Evolutionary conservation across 371 early-diverging fungal species (phyloP), one percentile per base, ranked within the genome.

Genomic region (Circinella minor): DNA sequence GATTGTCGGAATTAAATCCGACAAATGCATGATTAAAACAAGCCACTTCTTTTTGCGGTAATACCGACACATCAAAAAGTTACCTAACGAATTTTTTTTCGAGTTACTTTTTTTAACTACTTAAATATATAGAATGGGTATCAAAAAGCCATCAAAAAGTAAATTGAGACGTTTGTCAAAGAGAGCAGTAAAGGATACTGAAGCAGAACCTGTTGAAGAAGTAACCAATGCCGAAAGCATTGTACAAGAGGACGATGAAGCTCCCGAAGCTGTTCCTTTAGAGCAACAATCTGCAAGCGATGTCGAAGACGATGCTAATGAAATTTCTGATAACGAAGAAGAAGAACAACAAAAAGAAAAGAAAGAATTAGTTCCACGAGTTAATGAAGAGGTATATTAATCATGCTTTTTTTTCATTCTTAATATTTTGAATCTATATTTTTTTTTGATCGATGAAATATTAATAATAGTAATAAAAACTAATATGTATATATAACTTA

Each of bases 251-350:
- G 63, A 63, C 38, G 63, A 63, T 7, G 65, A 65, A 36, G 54
- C 65, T 34, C 65, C 65, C 8, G 37, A 47, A 87, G 8, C 74
- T 79, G 63, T 91, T 83, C 76, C 69, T 91, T 37, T 65, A 18
- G 27, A 90, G 89, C 20, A 90, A 90, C 55, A 94, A 73, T 55
- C 69, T 27, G 27, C 27, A n/a, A 71, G 71, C 36, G 74, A 72
- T 62, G 64, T 62, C 15, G 55, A 61, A 36, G 62, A 61, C 49
- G 51, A 61, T 17, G 57, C 38, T 4, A 55, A 60, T 3, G 67
- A 66, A 36, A 64, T 63, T 11, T 18, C 55, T 11, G 65, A 72
- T 6, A 65, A 68, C 7, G 63, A 61, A 5, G 36, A 48, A 14
- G 62, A 62, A 4, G 36, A 54, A 5, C 59, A 54, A 62, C 27